Conservation (phyloP, 2,329 filamentous ascomycete genomes). For the Trichoderma sp. region DNA sequence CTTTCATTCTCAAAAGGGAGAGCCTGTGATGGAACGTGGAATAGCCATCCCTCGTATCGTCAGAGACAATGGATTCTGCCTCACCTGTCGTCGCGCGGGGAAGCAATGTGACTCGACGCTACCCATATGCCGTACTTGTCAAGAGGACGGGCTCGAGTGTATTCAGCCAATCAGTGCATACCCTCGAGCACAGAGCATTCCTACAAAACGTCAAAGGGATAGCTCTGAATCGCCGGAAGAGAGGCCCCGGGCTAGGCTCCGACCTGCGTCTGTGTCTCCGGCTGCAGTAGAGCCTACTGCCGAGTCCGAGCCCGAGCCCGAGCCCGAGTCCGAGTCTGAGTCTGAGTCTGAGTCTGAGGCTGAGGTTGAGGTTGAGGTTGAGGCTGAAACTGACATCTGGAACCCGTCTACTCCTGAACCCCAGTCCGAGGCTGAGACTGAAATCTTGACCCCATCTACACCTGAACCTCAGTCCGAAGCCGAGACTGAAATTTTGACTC, state of each 20-base stretch:
- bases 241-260: not conserved
- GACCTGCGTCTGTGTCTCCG: not conserved
- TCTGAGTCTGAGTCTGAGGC: not conserved
- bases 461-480: not conserved
- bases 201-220: not conserved
- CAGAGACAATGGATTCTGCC: conserved; percentile 41
- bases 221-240: not conserved
- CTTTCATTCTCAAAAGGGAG: not conserved
- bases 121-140: conserved; percentile 52
- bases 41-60: conserved; percentile 25
- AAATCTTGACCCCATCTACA: not conserved
- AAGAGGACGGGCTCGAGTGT: conserved; percentile 51
- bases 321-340: not conserved
- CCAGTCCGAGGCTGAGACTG: not conserved
- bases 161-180: conserved; percentile 30
- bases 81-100: conserved; percentile 51
- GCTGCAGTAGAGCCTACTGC: not conserved
- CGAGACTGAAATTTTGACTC: not conserved
- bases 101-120: conserved; percentile 54
- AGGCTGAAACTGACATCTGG: not conserved
- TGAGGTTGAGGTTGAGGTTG: too few species aligned
- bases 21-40: conserved; percentile 26
- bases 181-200: not conserved
- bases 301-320: not conserved
- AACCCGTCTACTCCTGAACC: not conserved